Conservation (phyloP, 345 rosid genomes). For the Arabidopsis thaliana region TAIR10.1 NC_003070.9:9484001-9484500, state of each 20-base stretch:
- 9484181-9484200: conserved; percentile 31
- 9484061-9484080: conserved; percentile 31
- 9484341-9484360: conserved; percentile 28
- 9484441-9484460: conserved; percentile 23
- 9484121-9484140: conserved; percentile 30
- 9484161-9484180: conserved; percentile 51
- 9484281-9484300: neutral
- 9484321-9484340: neutral
- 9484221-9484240: neutral
- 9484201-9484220: neutral
- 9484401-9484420: conserved; percentile 17
- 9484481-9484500: conserved; percentile 27
- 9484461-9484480: conserved; percentile 24
- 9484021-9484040: conserved; percentile 56
- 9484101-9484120: conserved; percentile 21
- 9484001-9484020: conserved; percentile 71
- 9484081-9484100: conserved; percentile 19
- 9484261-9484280: neutral
- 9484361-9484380: conserved; percentile 17
- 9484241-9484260: neutral
- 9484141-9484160: conserved; percentile 55
- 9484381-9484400: conserved; percentile 14
- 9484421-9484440: conserved; percentile 34
- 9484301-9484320: neutral
- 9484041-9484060: conserved; percentile 43